A percentile compares a stretch with the other conserved stretches of the same genome.
These are phyloP conservation scores for Tylopilus intermedius DNA, from an alignment of 768 basidiomycete species.

Conservation along the genomic window DNA sequence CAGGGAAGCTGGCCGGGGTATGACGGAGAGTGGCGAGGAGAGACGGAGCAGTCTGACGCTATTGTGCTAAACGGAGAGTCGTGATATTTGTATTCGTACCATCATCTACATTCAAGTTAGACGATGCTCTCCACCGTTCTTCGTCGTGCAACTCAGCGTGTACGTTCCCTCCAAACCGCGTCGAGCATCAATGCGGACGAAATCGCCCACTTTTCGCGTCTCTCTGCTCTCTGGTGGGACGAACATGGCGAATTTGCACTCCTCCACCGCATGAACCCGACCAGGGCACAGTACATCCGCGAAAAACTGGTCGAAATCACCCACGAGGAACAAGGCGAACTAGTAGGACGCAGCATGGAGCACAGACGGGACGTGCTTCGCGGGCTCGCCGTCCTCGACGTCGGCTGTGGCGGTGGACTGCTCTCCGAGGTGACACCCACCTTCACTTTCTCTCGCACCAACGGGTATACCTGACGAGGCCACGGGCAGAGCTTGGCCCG, in stretches of 20 bases:
- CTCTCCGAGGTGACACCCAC: slow-evolving; percentile 72
- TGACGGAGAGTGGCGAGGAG: slow-evolving; percentile 34
- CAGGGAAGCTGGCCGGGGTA: slow-evolving; percentile 27
- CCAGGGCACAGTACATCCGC: slow-evolving; percentile 75
- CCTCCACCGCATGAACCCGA: slow-evolving; percentile 93
- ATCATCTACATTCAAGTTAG: background rate
- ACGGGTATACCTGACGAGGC: background rate
- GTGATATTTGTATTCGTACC: slow-evolving; percentile 18
- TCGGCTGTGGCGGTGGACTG: slow-evolving; percentile 94
- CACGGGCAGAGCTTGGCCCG: slow-evolving; percentile 70
- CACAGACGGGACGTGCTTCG: slow-evolving; percentile 38
- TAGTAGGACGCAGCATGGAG: slow-evolving; percentile 27
- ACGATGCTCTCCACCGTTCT: slow-evolving; percentile 17
- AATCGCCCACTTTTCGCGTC: slow-evolving; percentile 82
- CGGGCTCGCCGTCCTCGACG: slow-evolving; percentile 75
- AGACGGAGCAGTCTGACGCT: slow-evolving; percentile 35
- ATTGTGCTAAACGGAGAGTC: slow-evolving; percentile 51
- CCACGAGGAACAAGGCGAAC: slow-evolving; percentile 48
- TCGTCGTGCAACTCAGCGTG: slow-evolving; percentile 5
- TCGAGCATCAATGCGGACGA: slow-evolving; percentile 64
- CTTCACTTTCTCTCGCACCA: background rate
- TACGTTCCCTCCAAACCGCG: slow-evolving; percentile 21
- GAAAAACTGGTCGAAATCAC: slow-evolving; percentile 64
- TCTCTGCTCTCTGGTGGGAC: slow-evolving; percentile 95
- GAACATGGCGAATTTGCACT: slow-evolving; percentile 85